Evolutionary conservation across 768 basidiomycete species (phyloP).

Genomic region (Mycena albidolilacea): DNA sequence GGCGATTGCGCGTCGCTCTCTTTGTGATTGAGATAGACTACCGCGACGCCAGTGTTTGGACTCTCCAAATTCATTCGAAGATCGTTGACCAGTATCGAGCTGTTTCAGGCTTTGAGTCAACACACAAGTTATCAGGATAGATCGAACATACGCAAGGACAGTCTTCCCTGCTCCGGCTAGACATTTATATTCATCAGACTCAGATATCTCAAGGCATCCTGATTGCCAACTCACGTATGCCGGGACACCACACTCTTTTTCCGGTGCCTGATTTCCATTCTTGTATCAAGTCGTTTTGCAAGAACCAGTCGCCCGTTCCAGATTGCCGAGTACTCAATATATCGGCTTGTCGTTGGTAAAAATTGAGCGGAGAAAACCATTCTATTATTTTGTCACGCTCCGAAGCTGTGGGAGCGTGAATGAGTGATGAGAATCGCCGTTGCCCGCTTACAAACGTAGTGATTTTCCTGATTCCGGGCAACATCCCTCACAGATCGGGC

Average conservation of each 20-base stretch:
- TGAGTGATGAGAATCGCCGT: not conserved
- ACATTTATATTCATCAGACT: not conserved
- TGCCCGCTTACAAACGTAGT: not conserved
- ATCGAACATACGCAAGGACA: constrained; percentile 11
- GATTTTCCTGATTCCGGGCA: constrained; percentile 2
- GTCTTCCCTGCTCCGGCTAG: constrained; percentile 28
- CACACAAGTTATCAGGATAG: too few species aligned
- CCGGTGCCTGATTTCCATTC: constrained; percentile 2
- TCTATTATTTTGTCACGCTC: constrained; percentile 17
- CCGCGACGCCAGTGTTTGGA: constrained; percentile 8
- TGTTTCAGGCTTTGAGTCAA: not conserved
- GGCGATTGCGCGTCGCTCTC: constrained; percentile 12
- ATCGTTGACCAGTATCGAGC: constrained; percentile 20
- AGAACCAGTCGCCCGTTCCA: constrained; percentile 22
- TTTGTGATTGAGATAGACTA: constrained; percentile 14
- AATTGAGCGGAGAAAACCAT: constrained; percentile 19
- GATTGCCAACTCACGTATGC: constrained; percentile 10
- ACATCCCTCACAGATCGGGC: constrained; percentile 10
- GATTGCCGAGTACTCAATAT: not conserved
- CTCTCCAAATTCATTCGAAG: constrained; percentile 6
- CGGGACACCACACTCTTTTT: constrained; percentile 15
- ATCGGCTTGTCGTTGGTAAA: constrained; percentile 8
- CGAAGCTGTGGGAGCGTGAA: not conserved
- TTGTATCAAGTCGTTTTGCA: not conserved
- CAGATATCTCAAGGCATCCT: not conserved